These are phyloP conservation scores for Albugo laibachii DNA, from an alignment of 352 stramenopile species.

Conservation along the genomic window DNA sequence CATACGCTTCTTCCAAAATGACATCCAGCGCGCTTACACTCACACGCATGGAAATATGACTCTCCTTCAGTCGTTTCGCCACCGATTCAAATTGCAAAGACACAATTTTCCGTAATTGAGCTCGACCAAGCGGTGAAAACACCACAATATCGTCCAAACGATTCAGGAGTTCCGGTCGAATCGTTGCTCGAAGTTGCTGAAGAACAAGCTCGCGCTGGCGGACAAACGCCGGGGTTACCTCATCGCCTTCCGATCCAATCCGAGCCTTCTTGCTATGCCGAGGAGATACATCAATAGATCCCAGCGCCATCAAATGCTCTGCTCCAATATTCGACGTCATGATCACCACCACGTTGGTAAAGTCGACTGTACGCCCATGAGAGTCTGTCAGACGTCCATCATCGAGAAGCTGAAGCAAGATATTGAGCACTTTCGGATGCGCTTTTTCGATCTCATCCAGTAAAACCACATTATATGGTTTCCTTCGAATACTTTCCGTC, in stretches of 20 bases:
- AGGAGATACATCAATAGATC: constrained; percentile 15
- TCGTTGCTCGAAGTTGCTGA: constrained; percentile 63
- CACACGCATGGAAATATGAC: constrained; percentile 43
- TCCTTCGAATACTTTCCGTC: constrained; percentile 88
- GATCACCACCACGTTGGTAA: constrained; percentile 95
- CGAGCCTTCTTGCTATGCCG: constrained; percentile 42
- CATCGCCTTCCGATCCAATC: constrained; percentile 11
- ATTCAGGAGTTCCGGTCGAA: constrained; percentile 93
- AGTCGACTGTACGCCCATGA: constrained; percentile 91
- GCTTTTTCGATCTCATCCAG: constrained; percentile 98
- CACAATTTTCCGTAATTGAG: constrained; percentile 85
- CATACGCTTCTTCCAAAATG: constrained; percentile 84
- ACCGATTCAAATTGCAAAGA: constrained; percentile 83
- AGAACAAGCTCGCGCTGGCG: constrained; percentile 71
- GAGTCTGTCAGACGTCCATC: constrained; percentile 95
- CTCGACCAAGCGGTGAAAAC: constrained; percentile 84
- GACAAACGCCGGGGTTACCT: constrained; percentile 13
- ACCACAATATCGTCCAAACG: constrained; percentile 91
- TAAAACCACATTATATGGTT: constrained; percentile 93
- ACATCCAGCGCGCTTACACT: constrained; percentile 73
- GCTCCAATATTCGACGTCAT: constrained; percentile 95
- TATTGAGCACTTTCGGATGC: constrained; percentile 89
- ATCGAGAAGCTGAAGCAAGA: constrained; percentile 94
- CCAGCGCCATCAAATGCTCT: constrained; percentile 69
- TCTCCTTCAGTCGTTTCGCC: constrained; percentile 47